Evolutionary conservation across 345 rosid species (phyloP).

Genomic region (Hirschfeldia incana): DNA sequence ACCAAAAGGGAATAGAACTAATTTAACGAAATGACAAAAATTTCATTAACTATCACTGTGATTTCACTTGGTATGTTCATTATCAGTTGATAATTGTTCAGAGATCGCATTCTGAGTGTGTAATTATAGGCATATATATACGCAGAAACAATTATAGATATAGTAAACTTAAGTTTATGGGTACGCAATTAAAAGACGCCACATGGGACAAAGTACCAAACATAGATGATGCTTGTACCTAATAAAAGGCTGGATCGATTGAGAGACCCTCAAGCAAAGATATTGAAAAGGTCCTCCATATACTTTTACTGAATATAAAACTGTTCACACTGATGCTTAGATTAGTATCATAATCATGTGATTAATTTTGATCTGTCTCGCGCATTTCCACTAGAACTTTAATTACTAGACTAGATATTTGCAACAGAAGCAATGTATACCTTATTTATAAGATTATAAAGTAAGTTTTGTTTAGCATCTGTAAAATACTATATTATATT

Average conservation of each 20-base stretch:
- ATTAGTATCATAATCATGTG: slow-evolving; percentile 13
- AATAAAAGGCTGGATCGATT: slow-evolving; percentile 24
- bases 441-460: no score
- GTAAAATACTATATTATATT: not conserved
- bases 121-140: slow-evolving; percentile 25
- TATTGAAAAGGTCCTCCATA: not conserved
- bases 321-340: slow-evolving; percentile 26
- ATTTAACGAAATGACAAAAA: slow-evolving; percentile 6
- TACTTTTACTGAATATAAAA: slow-evolving; percentile 9
- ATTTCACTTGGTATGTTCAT: slow-evolving; percentile 28
- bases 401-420: slow-evolving; percentile 22
- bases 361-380: slow-evolving; percentile 9
- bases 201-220: slow-evolving; percentile 29
- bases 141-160: slow-evolving; percentile 4
- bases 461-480: not conserved
- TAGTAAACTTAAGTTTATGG: slow-evolving; percentile 2
- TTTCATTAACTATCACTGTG: no score
- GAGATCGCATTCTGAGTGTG: slow-evolving; percentile 35
- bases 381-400: slow-evolving; percentile 25
- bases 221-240: slow-evolving; percentile 11
- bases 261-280: slow-evolving; percentile 35
- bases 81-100: slow-evolving; percentile 33
- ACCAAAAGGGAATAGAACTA: slow-evolving; percentile 2
- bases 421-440: slow-evolving; percentile 22
- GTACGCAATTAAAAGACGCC: slow-evolving; percentile 24